Percentiles rank a stretch among this genome's conserved stretches.
Evolutionary conservation across 2,329 filamentous ascomycete genomes (phyloP).

Genomic region (Fusarium papillatum): DNA sequence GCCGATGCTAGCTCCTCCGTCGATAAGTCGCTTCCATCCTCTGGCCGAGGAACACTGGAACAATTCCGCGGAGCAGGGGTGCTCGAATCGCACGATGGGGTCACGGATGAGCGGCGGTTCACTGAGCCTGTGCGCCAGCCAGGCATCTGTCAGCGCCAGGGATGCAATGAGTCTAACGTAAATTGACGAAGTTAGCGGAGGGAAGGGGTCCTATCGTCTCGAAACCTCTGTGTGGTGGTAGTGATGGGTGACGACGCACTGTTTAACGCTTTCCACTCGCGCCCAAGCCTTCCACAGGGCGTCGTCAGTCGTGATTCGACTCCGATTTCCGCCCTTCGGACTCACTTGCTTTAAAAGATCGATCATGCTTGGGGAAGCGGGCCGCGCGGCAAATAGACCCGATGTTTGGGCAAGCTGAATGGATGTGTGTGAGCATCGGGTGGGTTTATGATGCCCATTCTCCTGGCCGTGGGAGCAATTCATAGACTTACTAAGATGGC

Average conservation of each 20-base stretch:
- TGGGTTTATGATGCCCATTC: neutral
- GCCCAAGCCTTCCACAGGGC: neutral
- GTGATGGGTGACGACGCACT: neutral
- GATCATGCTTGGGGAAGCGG: neutral
- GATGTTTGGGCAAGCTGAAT: neutral
- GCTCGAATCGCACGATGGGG: neutral
- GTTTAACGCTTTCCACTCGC: neutral
- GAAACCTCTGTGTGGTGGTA: neutral
- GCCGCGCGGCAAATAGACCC: neutral
- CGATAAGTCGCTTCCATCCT: neutral
- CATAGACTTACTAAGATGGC: neutral
- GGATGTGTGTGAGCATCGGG: neutral
- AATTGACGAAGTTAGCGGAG: neutral
- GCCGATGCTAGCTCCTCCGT: neutral
- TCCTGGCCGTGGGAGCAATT: neutral
- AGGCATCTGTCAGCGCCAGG: neutral
- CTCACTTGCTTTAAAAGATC: neutral
- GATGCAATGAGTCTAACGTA: neutral
- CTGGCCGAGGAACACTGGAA: neutral
- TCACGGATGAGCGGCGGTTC: neutral
- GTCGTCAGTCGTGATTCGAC: neutral
- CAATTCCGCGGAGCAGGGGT: neutral
- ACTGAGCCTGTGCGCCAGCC: neutral
- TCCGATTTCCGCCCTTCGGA: neutral
- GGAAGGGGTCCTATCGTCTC: neutral